Evolutionary conservation across 371 early-diverging fungal genomes (phyloP), one percentile per base, ranked within the genome.

Genomic region (Mortierella polycephala): DNA sequence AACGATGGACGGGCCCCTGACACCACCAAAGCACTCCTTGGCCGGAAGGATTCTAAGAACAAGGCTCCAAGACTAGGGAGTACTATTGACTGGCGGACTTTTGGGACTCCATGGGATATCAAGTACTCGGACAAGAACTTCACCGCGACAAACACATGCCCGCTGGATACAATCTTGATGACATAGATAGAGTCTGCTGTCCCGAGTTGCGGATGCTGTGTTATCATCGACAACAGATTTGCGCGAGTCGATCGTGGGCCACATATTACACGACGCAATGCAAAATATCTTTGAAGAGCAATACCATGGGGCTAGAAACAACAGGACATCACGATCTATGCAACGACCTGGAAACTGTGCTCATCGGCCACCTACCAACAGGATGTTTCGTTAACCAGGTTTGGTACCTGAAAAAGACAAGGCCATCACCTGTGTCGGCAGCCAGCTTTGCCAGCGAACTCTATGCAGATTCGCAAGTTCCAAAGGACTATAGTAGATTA

Each of bases 391-490:
- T 50, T 8, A 50, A 16, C n/a, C 50, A 50, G n/a, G 9, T 50
- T 11, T 50, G 50, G 50, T 50, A 50, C 50, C 20, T 50, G 50
- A 50, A 50, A 50, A 50, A 50, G 45, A 9, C 45, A 45, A n/a
- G n/a, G n/a, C n/a, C n/a, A n/a, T n/a, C n/a, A n/a, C n/a, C n/a
- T n/a, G n/a, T n/a, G n/a, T n/a, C n/a, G n/a, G n/a, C n/a, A n/a
- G n/a, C n/a, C n/a, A n/a, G n/a, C n/a, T n/a, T n/a, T n/a, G n/a
- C n/a, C n/a, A n/a, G n/a, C n/a, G n/a, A n/a, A n/a, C n/a, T n/a
- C n/a, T n/a, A n/a, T n/a, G n/a, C n/a, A n/a, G n/a, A n/a, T n/a
- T n/a, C n/a, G n/a, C n/a, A n/a, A n/a, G n/a, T n/a, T n/a, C n/a
- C n/a, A n/a, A n/a, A n/a, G n/a, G n/a, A n/a, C n/a, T n/a, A n/a